phyloP scores from a whole-genome alignment of 2,329 filamentous ascomycete genomes.

The Aspergillus puulaauensis region DNA sequence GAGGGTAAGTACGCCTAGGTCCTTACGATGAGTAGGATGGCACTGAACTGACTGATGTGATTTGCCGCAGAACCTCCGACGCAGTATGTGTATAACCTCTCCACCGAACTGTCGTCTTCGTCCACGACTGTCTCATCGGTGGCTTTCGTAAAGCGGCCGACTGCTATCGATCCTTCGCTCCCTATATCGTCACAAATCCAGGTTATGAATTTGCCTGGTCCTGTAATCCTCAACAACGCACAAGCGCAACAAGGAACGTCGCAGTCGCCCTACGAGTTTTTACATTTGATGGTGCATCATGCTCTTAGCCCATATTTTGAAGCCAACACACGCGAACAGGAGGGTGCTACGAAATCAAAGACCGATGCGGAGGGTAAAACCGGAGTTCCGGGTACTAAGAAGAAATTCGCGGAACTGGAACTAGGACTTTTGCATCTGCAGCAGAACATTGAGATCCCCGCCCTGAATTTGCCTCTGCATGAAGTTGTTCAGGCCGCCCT shows the following conservation, averaged over 20 bases:
- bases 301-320: slow-evolving; percentile 96
- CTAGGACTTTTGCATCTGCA: slow-evolving; percentile 87
- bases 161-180: slow-evolving; percentile 78
- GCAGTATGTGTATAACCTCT: slow-evolving; percentile 73
- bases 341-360: slow-evolving; percentile 66
- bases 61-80: slow-evolving; percentile 25
- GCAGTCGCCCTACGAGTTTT: slow-evolving; percentile 83
- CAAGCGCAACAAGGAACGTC: slow-evolving; percentile 69
- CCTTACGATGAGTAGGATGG: background rate
- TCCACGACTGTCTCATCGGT: slow-evolving; percentile 82
- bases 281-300: slow-evolving; percentile 89
- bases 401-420: slow-evolving; percentile 92
- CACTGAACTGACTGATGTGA: background rate
- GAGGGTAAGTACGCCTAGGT: slow-evolving; percentile 39
- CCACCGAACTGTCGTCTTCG: slow-evolving; percentile 73
- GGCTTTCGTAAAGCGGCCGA: slow-evolving; percentile 84
- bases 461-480: slow-evolving; percentile 82
- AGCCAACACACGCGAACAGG: slow-evolving; percentile 83
- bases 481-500: slow-evolving; percentile 83
- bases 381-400: slow-evolving; percentile 94
- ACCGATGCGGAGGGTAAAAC: slow-evolving; percentile 88
- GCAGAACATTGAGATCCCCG: slow-evolving; percentile 97
- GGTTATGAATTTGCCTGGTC: slow-evolving; percentile 86
- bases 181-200: slow-evolving; percentile 87
- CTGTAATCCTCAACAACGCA: slow-evolving; percentile 66